These are phyloP conservation scores for Suillus luteus DNA, from an alignment of 768 basidiomycete species.

Conservation along the genomic window DNA sequence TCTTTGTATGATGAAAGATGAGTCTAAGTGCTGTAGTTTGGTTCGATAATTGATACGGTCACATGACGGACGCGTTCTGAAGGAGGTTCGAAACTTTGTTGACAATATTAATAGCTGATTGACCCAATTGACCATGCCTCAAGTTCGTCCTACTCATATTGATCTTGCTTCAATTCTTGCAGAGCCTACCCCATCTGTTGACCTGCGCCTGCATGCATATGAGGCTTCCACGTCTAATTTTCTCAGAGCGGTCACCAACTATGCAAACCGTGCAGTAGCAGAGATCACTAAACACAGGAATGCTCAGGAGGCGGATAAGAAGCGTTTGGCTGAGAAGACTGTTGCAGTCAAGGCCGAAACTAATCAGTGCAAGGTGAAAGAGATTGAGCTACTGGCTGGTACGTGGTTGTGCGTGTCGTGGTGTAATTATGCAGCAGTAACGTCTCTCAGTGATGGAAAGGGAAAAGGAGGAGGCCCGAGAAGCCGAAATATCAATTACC, in stretches of 20 bases:
- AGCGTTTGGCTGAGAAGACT: constrained; percentile 60
- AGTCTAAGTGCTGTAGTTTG: background rate
- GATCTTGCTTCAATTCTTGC: constrained; percentile 61
- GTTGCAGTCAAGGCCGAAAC: constrained; percentile 69
- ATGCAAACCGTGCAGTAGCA: constrained; percentile 70
- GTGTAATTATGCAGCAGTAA: background rate
- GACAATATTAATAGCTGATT: background rate
- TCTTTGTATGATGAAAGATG: background rate
- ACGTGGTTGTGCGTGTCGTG: constrained; percentile 26
- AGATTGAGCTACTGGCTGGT: constrained; percentile 81
- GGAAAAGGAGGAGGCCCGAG: constrained; percentile 74
- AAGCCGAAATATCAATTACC: constrained; percentile 61
- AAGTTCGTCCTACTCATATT: constrained; percentile 43
- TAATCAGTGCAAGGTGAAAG: constrained; percentile 72
- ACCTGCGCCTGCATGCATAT: constrained; percentile 60
- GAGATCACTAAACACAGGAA: constrained; percentile 70
- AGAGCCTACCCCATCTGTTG: constrained; percentile 58
- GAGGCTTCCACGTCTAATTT: constrained; percentile 72
- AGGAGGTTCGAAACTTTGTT: background rate
- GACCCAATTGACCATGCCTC: constrained; percentile 9
- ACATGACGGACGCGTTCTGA: constrained; percentile 27
- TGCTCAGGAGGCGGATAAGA: constrained; percentile 61
- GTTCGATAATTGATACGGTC: constrained; percentile 13
- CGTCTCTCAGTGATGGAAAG: constrained; percentile 53
- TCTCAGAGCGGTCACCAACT: constrained; percentile 68